Conservation (phyloP, 495 filamentous ascomycete species). For the Elasticomyces elasticus region DNA sequence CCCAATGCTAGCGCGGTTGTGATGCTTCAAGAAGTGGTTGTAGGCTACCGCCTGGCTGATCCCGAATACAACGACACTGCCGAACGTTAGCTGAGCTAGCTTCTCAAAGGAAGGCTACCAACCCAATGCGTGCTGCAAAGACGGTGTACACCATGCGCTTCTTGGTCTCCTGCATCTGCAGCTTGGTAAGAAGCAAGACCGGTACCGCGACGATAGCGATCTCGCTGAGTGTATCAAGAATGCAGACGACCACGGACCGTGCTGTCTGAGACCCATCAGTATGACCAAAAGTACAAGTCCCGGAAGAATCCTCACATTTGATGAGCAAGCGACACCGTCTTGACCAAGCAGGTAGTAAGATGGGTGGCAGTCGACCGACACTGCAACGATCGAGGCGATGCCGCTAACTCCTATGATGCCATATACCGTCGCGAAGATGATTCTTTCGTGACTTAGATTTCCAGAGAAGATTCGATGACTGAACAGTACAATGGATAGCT, state of each 20-base stretch:
- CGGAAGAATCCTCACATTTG: background rate
- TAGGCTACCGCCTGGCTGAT: background rate
- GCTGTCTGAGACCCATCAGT: background rate
- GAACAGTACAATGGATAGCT: conserved; percentile 1
- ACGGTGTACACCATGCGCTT: background rate
- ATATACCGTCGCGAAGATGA: background rate
- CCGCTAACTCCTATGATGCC: background rate
- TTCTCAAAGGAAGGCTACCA: background rate
- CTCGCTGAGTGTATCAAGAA: background rate
- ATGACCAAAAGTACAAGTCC: background rate
- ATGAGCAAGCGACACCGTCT: background rate
- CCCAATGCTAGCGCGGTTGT: background rate
- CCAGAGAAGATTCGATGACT: background rate
- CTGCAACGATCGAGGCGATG: background rate
- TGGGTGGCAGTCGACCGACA: background rate
- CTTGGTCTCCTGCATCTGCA: conserved; percentile 1
- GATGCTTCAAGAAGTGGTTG: background rate
- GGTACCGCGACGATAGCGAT: background rate
- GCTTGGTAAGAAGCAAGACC: background rate
- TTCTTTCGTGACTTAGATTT: background rate
- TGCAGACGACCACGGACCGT: background rate
- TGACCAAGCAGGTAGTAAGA: background rate
- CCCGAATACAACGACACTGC: background rate
- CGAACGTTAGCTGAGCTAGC: background rate
- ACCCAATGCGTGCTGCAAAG: background rate